Evolutionary conservation across 169 alveolate species (phyloP).

Genomic region (Eimeria sp.): DNA sequence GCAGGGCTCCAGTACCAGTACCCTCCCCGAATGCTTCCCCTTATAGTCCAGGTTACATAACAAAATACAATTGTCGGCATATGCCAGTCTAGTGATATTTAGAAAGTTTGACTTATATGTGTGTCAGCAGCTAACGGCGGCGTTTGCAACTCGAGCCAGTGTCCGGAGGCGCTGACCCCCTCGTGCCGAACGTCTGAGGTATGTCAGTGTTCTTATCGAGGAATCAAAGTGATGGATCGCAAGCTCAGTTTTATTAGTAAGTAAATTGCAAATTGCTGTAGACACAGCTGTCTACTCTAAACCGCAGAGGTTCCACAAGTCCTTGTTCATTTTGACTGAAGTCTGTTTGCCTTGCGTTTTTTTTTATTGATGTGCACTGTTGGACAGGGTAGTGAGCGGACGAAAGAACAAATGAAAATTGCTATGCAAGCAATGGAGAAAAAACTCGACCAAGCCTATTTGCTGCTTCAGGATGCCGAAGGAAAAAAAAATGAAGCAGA

Average conservation of each 20-base stretch:
- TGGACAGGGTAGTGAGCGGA: not conserved
- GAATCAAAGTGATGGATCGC: not conserved
- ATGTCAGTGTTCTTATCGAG: not conserved
- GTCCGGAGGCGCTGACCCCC: not conserved
- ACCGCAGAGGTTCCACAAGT: not conserved
- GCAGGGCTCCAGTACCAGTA: not conserved
- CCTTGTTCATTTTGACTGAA: not conserved
- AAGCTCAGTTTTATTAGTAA: not conserved
- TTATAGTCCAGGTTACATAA: not conserved
- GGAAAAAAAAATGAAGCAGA: not conserved
- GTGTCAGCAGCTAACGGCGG: not conserved
- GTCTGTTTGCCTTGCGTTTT: not conserved
- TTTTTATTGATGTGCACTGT: not conserved
- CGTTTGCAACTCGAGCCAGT: not conserved
- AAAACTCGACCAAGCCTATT: not conserved
- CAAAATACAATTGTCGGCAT: not conserved
- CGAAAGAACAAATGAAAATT: not conserved
- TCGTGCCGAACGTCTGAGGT: not conserved
- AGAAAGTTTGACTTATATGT: not conserved
- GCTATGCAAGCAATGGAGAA: not conserved
- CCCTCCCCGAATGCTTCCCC: not conserved
- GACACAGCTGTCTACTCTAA: too few relatives aligned
- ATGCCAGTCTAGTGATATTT: not conserved
- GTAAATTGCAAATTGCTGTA: not conserved
- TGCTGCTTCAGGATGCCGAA: not conserved